phyloP scores from a whole-genome alignment of 331 rosid species.

The Rhamnella rubrinervis region DNA sequence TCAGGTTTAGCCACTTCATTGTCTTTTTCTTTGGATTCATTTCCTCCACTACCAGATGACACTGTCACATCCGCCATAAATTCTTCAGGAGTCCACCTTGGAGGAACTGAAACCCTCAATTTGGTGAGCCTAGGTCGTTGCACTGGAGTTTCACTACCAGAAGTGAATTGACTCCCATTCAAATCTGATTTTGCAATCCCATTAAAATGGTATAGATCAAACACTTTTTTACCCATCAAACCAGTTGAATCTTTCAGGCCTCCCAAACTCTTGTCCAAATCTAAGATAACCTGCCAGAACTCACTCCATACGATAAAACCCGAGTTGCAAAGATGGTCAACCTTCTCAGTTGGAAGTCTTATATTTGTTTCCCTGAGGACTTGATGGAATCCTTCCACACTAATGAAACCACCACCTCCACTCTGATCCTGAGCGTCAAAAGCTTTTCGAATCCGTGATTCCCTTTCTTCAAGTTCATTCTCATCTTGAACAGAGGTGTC shows the following conservation, averaged over 20 bases:
- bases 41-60: conserved; percentile 53
- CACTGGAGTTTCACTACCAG: conserved; percentile 69
- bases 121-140: conserved; percentile 92
- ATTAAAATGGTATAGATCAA: conserved; percentile 84
- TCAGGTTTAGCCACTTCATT: conserved; percentile 68
- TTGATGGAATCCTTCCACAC: conserved; percentile 84
- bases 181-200: conserved; percentile 93
- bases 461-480: conserved; percentile 94
- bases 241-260: conserved; percentile 93
- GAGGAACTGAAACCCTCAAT: conserved; percentile 90
- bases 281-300: conserved; percentile 91
- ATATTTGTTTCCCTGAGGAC: conserved; percentile 69
- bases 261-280: conserved; percentile 75
- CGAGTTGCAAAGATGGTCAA: conserved; percentile 72
- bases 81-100: conserved; percentile 97
- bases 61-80: conserved; percentile 76
- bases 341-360: conserved; percentile 64
- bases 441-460: conserved; percentile 82
- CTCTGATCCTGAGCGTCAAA: conserved; percentile 94
- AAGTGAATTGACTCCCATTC: conserved; percentile 60
- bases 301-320: conserved; percentile 97
- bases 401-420: conserved; percentile 93
- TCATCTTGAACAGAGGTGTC: conserved; percentile 78
- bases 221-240: conserved; percentile 91
- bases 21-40: conserved; percentile 55